Conservation (phyloP, 2,329 filamentous ascomycete species). For the Penicillium nordicum region DNA sequence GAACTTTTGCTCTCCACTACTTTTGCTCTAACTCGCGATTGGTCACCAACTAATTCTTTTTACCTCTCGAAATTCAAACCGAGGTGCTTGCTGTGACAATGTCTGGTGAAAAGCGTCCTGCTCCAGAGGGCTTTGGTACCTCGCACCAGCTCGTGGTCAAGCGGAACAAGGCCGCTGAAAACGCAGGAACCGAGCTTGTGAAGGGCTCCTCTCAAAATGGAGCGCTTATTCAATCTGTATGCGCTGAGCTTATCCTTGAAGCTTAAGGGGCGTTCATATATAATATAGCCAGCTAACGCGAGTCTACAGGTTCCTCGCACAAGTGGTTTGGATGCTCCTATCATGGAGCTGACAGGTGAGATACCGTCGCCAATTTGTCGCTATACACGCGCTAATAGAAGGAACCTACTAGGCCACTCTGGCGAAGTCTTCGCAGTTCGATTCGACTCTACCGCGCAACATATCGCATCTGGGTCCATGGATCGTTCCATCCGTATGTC, state of each 20-base stretch:
- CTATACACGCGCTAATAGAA: constrained; percentile 9
- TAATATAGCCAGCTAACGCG: constrained; percentile 12
- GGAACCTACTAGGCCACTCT: constrained; percentile 51
- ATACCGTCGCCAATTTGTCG: constrained; percentile 23
- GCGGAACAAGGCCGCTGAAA: constrained; percentile 70
- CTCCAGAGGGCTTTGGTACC: constrained; percentile 75
- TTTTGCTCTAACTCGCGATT: background rate
- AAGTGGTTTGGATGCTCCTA: constrained; percentile 78
- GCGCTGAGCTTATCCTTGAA: constrained; percentile 27
- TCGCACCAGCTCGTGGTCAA: constrained; percentile 78
- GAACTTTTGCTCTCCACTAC: constrained; percentile 17
- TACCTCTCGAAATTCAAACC: background rate
- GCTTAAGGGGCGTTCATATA: background rate
- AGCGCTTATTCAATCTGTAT: constrained; percentile 64
- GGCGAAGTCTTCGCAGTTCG: constrained; percentile 88
- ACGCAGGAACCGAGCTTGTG: constrained; percentile 53
- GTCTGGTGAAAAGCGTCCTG: constrained; percentile 88
- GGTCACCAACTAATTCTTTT: constrained; percentile 1
- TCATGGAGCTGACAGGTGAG: constrained; percentile 86
- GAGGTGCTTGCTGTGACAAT: constrained; percentile 47
- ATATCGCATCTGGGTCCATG: constrained; percentile 94
- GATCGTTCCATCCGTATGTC: constrained; percentile 79
- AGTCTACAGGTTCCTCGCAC: constrained; percentile 66
- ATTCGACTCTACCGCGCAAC: constrained; percentile 82
- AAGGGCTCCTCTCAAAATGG: constrained; percentile 58